Evolutionary conservation across 2,329 filamentous ascomycete species (phyloP).

Genomic region (Verticillium dahliae): DNA sequence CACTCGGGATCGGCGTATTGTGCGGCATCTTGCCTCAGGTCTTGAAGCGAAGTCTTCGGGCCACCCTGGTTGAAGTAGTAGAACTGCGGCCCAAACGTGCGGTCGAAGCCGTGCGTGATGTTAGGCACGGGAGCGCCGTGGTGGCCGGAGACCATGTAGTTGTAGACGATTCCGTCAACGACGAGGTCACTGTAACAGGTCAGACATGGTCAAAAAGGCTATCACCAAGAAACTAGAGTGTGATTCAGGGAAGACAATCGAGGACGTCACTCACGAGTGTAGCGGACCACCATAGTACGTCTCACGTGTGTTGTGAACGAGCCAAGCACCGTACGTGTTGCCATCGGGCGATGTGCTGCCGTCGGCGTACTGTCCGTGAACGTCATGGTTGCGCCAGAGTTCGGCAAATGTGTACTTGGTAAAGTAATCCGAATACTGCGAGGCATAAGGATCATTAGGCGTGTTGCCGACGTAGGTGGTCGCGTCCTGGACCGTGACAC

Average conservation of each 20-base stretch:
- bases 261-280: constrained; percentile 32
- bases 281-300: constrained; percentile 56
- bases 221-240: too few species aligned
- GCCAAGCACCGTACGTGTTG: constrained; percentile 52
- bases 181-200: constrained; percentile 37
- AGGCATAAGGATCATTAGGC: constrained; percentile 46
- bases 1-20: constrained; percentile 42
- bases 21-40: constrained; percentile 36
- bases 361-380: constrained; percentile 42
- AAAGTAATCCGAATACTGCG: constrained; percentile 53
- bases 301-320: constrained; percentile 59
- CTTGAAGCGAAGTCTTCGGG: not conserved
- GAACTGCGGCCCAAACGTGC: constrained; percentile 58
- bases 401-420: constrained; percentile 60
- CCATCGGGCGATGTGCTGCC: constrained; percentile 36
- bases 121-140: constrained; percentile 58
- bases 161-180: constrained; percentile 60
- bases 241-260: not conserved
- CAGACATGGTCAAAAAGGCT: not conserved
- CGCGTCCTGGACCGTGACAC: constrained; percentile 54
- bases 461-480: constrained; percentile 55
- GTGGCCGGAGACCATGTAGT: constrained; percentile 57
- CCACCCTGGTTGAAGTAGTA: constrained; percentile 50
- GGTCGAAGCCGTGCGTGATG: constrained; percentile 57
- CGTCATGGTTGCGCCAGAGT: constrained; percentile 50